Base-by-base conservation (phyloP, 805 yeast species). In the Candida endomychidarum region DNA sequence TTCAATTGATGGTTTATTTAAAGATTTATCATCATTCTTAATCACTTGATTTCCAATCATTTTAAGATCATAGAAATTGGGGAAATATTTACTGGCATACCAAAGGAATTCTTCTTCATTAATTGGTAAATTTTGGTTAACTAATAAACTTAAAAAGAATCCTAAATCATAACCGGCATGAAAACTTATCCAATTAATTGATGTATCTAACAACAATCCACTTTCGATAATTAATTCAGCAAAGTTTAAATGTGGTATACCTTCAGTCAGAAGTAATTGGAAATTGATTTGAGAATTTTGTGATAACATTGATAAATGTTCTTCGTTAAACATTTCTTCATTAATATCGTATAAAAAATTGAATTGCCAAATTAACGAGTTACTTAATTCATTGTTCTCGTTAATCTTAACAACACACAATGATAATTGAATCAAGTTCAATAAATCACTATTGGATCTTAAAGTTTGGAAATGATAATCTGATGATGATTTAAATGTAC, bases 381-480 rank as follows among this genome's bases (percentile, higher is more conserved):
- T 69, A 18, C 95, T 95, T 33, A 61, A 49, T 46, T 65, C 71
- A 44, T 60, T 58, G 34, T 60, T 54, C 47, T 56, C 57, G 24
- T 47, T 45, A 26, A 66, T 51, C 46, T 67, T 67, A 12, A 65
- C 60, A 3, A 64, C 64, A 49, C 74, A 69, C 35, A 69, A 56
- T 2, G 65, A 57, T 40, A 93, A 75, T 63, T 93, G 99, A 40
- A 93, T 82, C 42, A 93, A 78, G 52, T 83, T 82, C 50, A 90
- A 65, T 41, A 93, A 71, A 61, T 93, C 99, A 3, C 93, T 86
- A 59, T 93, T 93, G 8, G 95, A 74, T 56, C 99, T 76, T 64
- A 93, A 75, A 0, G 98, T 91, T 62, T 93, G 99, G 58, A 91
- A 93, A 61, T 93, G 98, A 62, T 89, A 93, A 60, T 93, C 98